phyloP scores from a whole-genome alignment of 768 basidiomycete species.

The Megacollybia marginata region DNA sequence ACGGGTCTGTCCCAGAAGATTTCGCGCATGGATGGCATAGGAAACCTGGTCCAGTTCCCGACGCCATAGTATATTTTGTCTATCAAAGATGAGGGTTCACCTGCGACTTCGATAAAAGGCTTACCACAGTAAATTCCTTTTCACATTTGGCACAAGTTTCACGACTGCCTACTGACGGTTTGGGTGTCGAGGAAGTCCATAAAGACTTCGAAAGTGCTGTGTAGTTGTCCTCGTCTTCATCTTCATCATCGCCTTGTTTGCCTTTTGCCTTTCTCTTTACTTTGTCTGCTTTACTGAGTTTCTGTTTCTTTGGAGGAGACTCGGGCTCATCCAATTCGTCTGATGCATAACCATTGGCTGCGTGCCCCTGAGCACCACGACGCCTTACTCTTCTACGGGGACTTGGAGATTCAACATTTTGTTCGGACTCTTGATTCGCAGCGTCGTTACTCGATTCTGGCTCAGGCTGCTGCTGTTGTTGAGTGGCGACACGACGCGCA shows the following conservation, averaged over 20 bases:
- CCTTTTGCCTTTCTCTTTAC: constrained; percentile 38
- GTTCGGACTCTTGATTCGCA: constrained; percentile 13
- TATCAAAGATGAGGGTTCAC: constrained; percentile 18
- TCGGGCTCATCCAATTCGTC: constrained; percentile 69
- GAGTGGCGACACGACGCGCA: constrained; percentile 17
- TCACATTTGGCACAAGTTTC: constrained; percentile 76
- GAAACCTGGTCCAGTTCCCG: constrained; percentile 62
- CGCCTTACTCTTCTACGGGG: too few species aligned
- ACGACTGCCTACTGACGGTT: constrained; percentile 73
- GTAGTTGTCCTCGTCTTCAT: constrained; percentile 63
- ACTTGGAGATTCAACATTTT: constrained; percentile 10
- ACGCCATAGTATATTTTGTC: constrained; percentile 84
- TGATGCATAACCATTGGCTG: constrained; percentile 49
- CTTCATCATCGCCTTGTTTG: constrained; percentile 42
- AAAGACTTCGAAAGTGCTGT: constrained; percentile 51
- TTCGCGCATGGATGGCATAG: constrained; percentile 85
- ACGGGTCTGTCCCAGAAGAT: constrained; percentile 70
- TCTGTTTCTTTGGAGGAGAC: constrained; percentile 49
- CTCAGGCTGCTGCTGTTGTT: constrained; percentile 10
- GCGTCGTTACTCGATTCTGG: constrained; percentile 15
- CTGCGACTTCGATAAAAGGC: constrained; percentile 16
- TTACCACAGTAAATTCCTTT: constrained; percentile 83
- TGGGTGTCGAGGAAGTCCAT: constrained; percentile 29
- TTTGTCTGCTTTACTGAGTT: constrained; percentile 38
- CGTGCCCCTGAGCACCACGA: too few species aligned